Evolutionary conservation across 352 stramenopile genomes (phyloP), one percentile per base, ranked within the genome.

Genomic region (Phytophthora cryptogea): DNA sequence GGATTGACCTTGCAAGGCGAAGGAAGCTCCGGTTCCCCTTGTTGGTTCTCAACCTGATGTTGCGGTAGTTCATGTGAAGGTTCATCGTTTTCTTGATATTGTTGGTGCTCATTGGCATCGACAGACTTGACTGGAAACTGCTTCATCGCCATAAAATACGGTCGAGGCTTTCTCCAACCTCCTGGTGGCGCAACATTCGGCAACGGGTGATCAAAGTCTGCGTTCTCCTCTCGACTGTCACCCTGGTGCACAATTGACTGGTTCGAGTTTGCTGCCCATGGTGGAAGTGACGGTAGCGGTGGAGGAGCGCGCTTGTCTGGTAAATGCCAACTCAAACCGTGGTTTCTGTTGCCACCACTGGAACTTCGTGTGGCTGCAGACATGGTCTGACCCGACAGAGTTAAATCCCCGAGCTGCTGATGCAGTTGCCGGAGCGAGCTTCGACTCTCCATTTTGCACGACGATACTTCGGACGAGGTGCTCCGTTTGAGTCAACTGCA

Each of bases 61-160:
- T 52, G 40, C 16, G 4, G 17, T 9, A 20, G 11, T 41, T 31
- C 47, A 32, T 52, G 23, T 5, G 11, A 39, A 16, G 35, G 43
- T 30, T 52, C 53, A 20, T 49, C 35, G 23, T 60, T 55, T 43
- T 71, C 58, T 36, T 68, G 63, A 17, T 45, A 50, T 26, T 61
- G 53, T 8, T 59, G 49, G 31, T 48, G 51, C 20, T 63, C 45
- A 1, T 66, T 47, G n/a, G 41, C 50, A 9, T 51, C 31, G 2
- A 10, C 8, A 17, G 17, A 17, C 27, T 59, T 70, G n/a, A 5
- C 20, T 5, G 68, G 57, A 14, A 78, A 36, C 13, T 76, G 61
- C 60, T 80, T 83, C 61, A 83, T 70, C 4, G 74, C 59, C 16
- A 72, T 78, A 59, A 84, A 87, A 49, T 84, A 84, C 35, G 77